Evolutionary conservation across 441 rosid species (phyloP), one percentile per base, ranked within the genome.

Genomic region (Corymbia citriodora): DNA sequence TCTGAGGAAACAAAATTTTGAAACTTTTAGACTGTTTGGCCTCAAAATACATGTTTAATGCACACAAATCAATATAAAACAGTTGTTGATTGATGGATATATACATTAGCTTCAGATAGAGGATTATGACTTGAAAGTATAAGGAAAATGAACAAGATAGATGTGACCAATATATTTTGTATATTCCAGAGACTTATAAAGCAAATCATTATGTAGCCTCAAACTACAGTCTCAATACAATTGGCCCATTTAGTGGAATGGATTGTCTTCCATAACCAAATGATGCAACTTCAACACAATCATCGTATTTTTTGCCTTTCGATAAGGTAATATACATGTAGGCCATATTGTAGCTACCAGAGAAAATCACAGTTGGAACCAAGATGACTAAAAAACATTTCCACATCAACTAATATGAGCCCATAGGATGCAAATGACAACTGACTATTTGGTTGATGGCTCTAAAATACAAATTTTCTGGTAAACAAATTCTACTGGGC

Each of bases 401-500:
- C n/a, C 10, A 8, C 1, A 8, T 40, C 85, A 3, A 79, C 52
- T 79, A 25, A 79, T 79, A 40, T 0, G 52, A 79, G n/a, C n/a
- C 52, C 52, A 79, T 21, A 7, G 49, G 17, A 79, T 12, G 85
- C 85, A 79, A 79, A 79, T 52, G 21, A 25, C 85, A 79, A 40
- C 13, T 45, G n/a, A 79, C 52, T 12, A 79, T 40, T 21, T 2
- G 50, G 29, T 79, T 79, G 52, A 79, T 7, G 85, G 52, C 85
- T 21, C 52, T 40, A 40, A 72, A 25, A 79, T 40, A 23, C 3
- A 79, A 25, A 79, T 17, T 40, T 79, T 40, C 85, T 40, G 52
- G 29, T 40, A 25, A 11, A 45, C 4, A n/a, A 0, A 18, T 79
- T 79, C 85, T 45, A 23, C 45, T 0, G 17, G n/a, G 85, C 27